Evolutionary conservation across 2,329 filamentous ascomycete genomes (phyloP).

Genomic region (Orbilia blumenaviensis): DNA sequence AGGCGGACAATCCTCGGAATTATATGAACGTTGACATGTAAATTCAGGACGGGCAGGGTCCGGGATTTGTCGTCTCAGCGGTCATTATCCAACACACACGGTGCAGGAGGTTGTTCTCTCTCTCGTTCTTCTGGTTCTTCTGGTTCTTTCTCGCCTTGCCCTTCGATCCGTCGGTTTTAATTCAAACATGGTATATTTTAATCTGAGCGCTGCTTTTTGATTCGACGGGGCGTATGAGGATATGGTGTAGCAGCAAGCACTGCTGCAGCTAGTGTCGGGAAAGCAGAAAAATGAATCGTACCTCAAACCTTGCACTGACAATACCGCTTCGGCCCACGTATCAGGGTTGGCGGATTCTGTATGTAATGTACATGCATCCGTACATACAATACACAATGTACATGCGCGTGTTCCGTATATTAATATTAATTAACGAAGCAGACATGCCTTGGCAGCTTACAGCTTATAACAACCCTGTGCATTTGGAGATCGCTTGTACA

Average conservation of each 20-base stretch:
- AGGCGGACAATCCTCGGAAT: constrained; percentile 54
- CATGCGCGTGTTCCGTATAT: background rate
- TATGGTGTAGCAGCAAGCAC: constrained; percentile 11
- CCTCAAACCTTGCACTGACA: constrained; percentile 43
- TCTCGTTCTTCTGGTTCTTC: constrained; percentile 23
- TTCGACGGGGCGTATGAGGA: background rate
- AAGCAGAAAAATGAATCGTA: constrained; percentile 39
- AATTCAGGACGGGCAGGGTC: constrained; percentile 51
- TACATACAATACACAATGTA: background rate
- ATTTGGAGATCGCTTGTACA: constrained; percentile 9
- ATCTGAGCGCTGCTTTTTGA: constrained; percentile 10
- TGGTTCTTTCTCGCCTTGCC: background rate
- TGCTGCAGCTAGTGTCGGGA: constrained; percentile 26
- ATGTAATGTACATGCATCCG: background rate
- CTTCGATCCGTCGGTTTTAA: constrained; percentile 17
- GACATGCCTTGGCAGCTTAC: constrained; percentile 5
- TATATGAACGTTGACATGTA: constrained; percentile 51
- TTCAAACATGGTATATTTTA: constrained; percentile 3
- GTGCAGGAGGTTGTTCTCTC: constrained; percentile 32
- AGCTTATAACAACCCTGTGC: constrained; percentile 14
- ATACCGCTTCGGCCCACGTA: background rate
- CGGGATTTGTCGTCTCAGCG: constrained; percentile 33
- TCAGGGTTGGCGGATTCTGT: background rate
- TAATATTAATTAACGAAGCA: constrained; percentile 5
- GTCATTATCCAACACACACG: constrained; percentile 42